Evolutionary conservation across 1,284 basidiomycete genomes (phyloP), one percentile per base, ranked within the genome.

Genomic region (Fomes fomentarius): DNA sequence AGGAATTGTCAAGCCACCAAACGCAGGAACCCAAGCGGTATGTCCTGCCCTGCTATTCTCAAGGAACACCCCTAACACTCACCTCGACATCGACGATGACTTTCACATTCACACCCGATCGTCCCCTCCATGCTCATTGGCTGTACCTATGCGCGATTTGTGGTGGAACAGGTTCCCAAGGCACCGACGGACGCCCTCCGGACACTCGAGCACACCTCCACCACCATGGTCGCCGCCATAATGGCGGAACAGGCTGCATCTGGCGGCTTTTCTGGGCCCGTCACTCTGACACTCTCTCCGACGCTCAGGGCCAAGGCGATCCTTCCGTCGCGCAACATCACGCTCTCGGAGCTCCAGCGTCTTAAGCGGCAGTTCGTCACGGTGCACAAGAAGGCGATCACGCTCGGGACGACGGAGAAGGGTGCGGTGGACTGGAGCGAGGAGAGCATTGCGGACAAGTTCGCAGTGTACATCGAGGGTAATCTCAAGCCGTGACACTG

Each of bases 351-450:
- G 72, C 76, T 96, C 50, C 93, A 95, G 68, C 78, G 94, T 24
- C 75, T 89, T 46, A 96, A 96, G 69, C 79, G 94, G 42, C 93
- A 95, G 66, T 97, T 95, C 66, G 89, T 96, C 31, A 83, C 82
- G 1, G 80, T 91, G 34, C 93, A 96, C 69, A 92, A 89, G 66
- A 93, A 92, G 63, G 91, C 91, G n/a, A 87, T 94, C 57, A 90
- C 87, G 8, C 81, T 91, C 4, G 90, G 91, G 17, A 87, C 89
- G n/a, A 86, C 84, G 12, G 91, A 93, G 61, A 89, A 86, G 51
- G 90, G 91, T 0, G 71, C 72, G 17, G 84, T 93, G 19, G 85
- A 87, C 60, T 94, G 92, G 89, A 80, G 78, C 48, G 91, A 91
- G 67, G 79, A 80, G 56, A 85, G 81, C 55, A 82, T 96, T 11